These are phyloP conservation scores for Byssoonygena ceratinophila DNA, from an alignment of 2,329 filamentous ascomycete species.

Conservation along the genomic window DNA sequence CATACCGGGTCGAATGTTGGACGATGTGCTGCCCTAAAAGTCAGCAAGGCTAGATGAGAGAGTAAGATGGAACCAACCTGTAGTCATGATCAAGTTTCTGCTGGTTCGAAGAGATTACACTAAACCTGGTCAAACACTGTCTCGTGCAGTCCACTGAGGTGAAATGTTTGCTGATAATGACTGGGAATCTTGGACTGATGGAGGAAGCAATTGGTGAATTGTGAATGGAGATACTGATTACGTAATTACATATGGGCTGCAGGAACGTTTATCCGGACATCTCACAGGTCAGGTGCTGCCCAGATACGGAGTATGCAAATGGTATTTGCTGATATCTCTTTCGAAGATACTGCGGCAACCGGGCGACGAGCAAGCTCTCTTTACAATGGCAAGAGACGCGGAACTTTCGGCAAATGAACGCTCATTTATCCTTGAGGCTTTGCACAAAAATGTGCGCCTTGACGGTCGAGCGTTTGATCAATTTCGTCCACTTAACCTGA, in stretches of 20 bases:
- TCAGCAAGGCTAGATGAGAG: conserved; percentile 11
- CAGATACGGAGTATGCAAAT: too few relatives aligned
- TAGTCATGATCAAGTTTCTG: conserved; percentile 27
- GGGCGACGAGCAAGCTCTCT: neutral
- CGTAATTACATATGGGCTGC: neutral
- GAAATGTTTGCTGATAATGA: too few relatives aligned
- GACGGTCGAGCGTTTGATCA: conserved; percentile 75
- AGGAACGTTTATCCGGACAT: neutral
- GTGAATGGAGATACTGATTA: too few relatives aligned
- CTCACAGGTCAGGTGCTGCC: too few relatives aligned
- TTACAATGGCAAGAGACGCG: conserved; percentile 16
- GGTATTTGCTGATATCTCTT: too few relatives aligned
- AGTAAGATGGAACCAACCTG: conserved; percentile 25
- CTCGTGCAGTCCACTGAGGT: too few relatives aligned
- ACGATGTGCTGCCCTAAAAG: conserved; percentile 51
- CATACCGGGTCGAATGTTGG: conserved; percentile 89
- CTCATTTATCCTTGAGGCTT: conserved; percentile 71
- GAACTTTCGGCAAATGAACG: conserved; percentile 84
- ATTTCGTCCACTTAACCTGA: conserved; percentile 64
- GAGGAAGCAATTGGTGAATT: too few relatives aligned
- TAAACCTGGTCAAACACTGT: too few relatives aligned
- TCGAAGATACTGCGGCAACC: neutral
- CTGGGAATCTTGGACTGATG: too few relatives aligned
- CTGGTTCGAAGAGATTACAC: too few relatives aligned
- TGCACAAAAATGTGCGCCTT: conserved; percentile 68